A percentile compares a stretch with the other conserved stretches of the same genome.
Conservation (phyloP, 768 basidiomycete species). For the Lentinula sp. region DNA sequence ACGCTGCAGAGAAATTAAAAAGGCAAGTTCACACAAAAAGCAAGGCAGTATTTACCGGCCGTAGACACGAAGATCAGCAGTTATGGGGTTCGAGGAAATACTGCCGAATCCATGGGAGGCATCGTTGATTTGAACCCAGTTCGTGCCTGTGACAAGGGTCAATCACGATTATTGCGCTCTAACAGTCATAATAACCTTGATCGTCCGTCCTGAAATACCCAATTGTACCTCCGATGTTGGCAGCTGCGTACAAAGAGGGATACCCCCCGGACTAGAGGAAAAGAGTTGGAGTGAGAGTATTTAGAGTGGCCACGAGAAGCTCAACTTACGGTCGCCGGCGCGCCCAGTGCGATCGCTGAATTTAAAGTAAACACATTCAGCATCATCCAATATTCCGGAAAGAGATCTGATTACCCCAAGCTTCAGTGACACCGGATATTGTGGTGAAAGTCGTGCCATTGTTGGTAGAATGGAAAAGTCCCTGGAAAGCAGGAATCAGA, state of each 20-base stretch:
- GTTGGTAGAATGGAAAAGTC: slow-evolving; percentile 32
- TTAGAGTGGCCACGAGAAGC: not conserved
- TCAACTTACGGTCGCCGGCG: slow-evolving; percentile 16
- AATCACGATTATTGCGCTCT: not conserved
- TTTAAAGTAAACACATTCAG: not conserved
- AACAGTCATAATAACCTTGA: slow-evolving; percentile 9
- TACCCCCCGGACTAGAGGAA: slow-evolving; percentile 18
- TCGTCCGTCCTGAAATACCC: slow-evolving; percentile 36
- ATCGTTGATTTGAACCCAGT: slow-evolving; percentile 36
- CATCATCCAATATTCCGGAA: not conserved
- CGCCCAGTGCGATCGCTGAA: slow-evolving; percentile 28
- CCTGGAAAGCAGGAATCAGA: slow-evolving; percentile 6
- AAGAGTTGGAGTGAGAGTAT: not conserved
- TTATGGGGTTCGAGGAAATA: slow-evolving; percentile 22
- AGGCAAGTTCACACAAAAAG: not conserved
- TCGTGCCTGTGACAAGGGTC: slow-evolving; percentile 12
- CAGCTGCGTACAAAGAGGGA: slow-evolving; percentile 31
- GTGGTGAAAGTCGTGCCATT: slow-evolving; percentile 25
- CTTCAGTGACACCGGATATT: slow-evolving; percentile 24
- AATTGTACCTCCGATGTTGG: slow-evolving; percentile 23
- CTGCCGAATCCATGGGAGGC: slow-evolving; percentile 32
- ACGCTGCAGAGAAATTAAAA: slow-evolving; percentile 16
- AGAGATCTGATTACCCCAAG: slow-evolving; percentile 18
- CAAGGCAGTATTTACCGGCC: slow-evolving; percentile 20
- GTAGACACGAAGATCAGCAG: slow-evolving; percentile 29